Conservation (phyloP, 1,139 yeast species). For the Schwanniomyces etchellsii region DNA sequence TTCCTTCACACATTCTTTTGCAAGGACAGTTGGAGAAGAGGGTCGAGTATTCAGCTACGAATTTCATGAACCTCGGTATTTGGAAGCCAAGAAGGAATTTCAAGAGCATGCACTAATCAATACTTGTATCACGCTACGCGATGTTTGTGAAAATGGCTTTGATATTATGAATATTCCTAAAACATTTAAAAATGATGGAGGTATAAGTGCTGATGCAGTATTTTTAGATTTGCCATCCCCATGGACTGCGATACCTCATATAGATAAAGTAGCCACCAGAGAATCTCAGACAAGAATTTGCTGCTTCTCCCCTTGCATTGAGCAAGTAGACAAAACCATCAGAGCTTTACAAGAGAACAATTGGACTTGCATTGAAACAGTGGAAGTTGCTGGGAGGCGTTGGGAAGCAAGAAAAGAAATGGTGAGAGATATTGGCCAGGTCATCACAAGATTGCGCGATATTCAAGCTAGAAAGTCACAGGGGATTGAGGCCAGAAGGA, state of each 20-base stretch:
- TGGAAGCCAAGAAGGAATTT: constrained; percentile 77
- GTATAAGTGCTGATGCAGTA: constrained; percentile 59
- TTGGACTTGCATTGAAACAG: constrained; percentile 91
- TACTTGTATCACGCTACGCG: constrained; percentile 73
- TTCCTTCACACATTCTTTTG: constrained; percentile 88
- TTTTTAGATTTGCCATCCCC: constrained; percentile 96
- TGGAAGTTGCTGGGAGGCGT: constrained; percentile 77
- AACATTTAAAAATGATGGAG: constrained; percentile 18
- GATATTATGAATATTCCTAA: constrained; percentile 36
- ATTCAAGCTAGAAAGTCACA: constrained; percentile 68
- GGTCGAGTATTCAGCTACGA: constrained; percentile 83
- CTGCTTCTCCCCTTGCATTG: constrained; percentile 97
- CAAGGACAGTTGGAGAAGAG: constrained; percentile 60
- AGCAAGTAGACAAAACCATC: constrained; percentile 87
- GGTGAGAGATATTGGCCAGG: constrained; percentile 79
- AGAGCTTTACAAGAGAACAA: constrained; percentile 68
- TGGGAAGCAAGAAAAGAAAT: constrained; percentile 92
- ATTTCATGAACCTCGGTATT: constrained; percentile 79
- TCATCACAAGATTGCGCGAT: constrained; percentile 72
- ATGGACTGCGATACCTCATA: constrained; percentile 88
- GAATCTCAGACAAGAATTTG: constrained; percentile 63
- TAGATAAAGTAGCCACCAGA: constrained; percentile 54
- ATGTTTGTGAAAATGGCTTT: constrained; percentile 88
- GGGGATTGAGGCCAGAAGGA: constrained; percentile 63
- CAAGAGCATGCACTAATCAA: constrained; percentile 60